These are phyloP conservation scores for Phytophthora multivora DNA, from an alignment of 352 stramenopile genomes.

Conservation along the genomic window DNA sequence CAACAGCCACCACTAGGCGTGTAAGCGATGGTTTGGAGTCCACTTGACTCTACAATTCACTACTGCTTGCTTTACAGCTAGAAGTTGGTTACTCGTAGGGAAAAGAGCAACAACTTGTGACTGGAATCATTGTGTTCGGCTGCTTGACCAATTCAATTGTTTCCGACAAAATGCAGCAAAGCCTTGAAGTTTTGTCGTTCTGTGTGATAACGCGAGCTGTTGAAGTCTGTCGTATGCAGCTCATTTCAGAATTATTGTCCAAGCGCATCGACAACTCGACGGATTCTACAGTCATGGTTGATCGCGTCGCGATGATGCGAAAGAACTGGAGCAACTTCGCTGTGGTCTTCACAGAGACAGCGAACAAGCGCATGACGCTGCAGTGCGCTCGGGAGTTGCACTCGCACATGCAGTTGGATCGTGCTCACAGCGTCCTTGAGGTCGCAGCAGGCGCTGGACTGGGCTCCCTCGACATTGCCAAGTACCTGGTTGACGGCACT, in stretches of 20 bases:
- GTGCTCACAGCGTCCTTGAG: slow-evolving; percentile 43
- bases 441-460: slow-evolving; percentile 48
- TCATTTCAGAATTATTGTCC: neutral
- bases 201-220: neutral
- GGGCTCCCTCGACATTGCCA: slow-evolving; percentile 38
- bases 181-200: neutral
- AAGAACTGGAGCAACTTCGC: slow-evolving; percentile 42
- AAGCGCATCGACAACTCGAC: neutral
- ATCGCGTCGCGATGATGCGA: slow-evolving; percentile 19
- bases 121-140: too few relatives aligned
- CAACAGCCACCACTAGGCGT: slow-evolving; percentile 17
- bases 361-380: slow-evolving; percentile 51
- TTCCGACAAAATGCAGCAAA: neutral
- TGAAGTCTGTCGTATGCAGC: neutral
- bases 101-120: neutral
- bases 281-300: neutral
- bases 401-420: slow-evolving; percentile 49
- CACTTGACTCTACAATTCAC: too few relatives aligned
- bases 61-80: neutral
- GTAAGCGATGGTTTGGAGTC: neutral
- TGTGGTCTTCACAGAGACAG: slow-evolving; percentile 43
- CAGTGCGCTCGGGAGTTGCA: slow-evolving; percentile 52
- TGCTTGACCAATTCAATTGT: too few relatives aligned
- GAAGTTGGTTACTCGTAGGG: neutral
- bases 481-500: slow-evolving; percentile 19